phyloP scores from a whole-genome alignment of 2,329 filamentous ascomycete genomes.

The Didymella keratinophila region DNA sequence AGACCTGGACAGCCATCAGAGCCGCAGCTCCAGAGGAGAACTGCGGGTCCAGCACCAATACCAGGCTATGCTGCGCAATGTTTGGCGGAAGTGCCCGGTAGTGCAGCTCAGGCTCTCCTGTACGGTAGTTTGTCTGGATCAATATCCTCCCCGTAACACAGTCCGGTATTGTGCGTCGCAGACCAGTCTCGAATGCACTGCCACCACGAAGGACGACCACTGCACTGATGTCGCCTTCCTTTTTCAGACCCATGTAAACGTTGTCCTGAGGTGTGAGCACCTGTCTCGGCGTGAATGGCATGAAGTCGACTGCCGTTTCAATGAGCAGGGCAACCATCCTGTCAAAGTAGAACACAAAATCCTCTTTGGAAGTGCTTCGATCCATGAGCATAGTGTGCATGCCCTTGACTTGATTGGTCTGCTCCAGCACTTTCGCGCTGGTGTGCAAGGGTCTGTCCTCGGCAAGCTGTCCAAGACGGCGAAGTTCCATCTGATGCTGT shows the following conservation, averaged over 20 bases:
- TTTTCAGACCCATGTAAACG: constrained; percentile 74
- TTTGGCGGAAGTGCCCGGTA: constrained; percentile 79
- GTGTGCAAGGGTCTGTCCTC: constrained; percentile 76
- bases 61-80: constrained; percentile 77
- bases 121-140: constrained; percentile 78
- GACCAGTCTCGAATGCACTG: constrained; percentile 83
- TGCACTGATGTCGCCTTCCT: constrained; percentile 71
- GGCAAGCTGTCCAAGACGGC: constrained; percentile 74
- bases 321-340: constrained; percentile 83
- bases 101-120: constrained; percentile 89
- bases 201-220: constrained; percentile 90
- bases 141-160: constrained; percentile 87
- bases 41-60: constrained; percentile 89
- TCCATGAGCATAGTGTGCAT: constrained; percentile 93
- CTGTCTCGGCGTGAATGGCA: constrained; percentile 69
- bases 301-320: constrained; percentile 66
- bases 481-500: constrained; percentile 80
- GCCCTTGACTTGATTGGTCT: constrained; percentile 80
- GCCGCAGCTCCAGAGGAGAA: constrained; percentile 89
- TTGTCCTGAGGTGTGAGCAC: constrained; percentile 76
- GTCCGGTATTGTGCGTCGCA: constrained; percentile 91
- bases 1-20: constrained; percentile 94
- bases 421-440: constrained; percentile 76
- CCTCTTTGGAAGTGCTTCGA: constrained; percentile 78
- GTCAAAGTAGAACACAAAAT: constrained; percentile 98